A percentile compares a stretch with the other conserved stretches of the same genome.
phyloP scores from a whole-genome alignment of 2,329 filamentous ascomycete species.

The Cordyceps farinosa region DNA sequence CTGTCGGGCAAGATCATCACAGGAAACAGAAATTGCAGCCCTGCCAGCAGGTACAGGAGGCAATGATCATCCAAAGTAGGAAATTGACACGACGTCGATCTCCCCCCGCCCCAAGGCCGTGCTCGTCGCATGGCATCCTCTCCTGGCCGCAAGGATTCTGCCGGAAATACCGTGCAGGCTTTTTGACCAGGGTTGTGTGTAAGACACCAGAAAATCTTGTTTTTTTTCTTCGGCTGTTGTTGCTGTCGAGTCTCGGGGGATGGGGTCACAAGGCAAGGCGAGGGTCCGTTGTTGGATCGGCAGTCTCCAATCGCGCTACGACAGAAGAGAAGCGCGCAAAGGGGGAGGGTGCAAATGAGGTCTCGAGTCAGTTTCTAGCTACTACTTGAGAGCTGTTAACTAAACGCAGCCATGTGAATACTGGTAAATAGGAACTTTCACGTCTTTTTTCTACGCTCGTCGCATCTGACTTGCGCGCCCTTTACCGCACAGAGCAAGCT shows the following conservation, averaged over 20 bases:
- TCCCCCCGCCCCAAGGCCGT: no score
- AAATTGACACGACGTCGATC: slow-evolving; percentile 15
- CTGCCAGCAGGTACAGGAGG: not conserved
- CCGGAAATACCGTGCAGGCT: not conserved
- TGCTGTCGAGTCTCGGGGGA: not conserved
- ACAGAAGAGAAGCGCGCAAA: not conserved
- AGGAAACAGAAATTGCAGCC: not conserved
- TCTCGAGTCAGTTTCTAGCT: not conserved
- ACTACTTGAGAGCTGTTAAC: no score
- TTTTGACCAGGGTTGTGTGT: not conserved
- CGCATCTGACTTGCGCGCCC: no score
- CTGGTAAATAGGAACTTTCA: no score
- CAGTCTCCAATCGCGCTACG: not conserved
- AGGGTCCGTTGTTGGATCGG: not conserved
- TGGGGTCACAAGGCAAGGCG: not conserved
- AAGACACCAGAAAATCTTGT: not conserved
- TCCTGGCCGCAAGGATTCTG: no score
- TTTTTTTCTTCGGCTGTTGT: not conserved
- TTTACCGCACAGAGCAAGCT: no score
- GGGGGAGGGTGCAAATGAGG: not conserved
- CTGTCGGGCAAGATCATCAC: not conserved
- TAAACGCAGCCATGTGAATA: no score
- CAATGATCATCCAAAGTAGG: not conserved
- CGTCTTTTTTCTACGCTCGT: no score
- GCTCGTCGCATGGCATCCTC: not conserved